Base-by-base conservation (phyloP, 169 alveolate species). In the Eimeria necatrix region DNA sequence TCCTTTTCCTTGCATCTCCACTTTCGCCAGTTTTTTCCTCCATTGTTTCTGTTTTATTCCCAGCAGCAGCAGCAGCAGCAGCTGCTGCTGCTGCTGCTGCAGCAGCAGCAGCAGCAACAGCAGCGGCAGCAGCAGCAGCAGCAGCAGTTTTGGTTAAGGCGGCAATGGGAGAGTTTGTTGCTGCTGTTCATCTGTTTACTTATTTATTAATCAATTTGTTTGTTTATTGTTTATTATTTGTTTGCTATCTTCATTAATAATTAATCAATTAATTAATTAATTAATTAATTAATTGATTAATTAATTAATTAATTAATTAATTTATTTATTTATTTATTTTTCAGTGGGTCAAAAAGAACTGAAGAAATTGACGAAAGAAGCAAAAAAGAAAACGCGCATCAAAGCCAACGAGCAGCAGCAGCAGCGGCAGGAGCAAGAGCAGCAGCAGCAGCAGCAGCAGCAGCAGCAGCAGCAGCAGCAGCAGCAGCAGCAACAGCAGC, bases 11-110 rank as follows among this genome's bases (percentile, higher is more conserved):
- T 61, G 73, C 73, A 18, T 4, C 73, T 61, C 32, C 24, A n/a
- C n/a, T n/a, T n/a, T n/a, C n/a, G n/a, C n/a, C n/a, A n/a, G n/a
- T n/a, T n/a, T n/a, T n/a, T n/a, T n/a, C n/a, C n/a, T n/a, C n/a
- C n/a, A n/a, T n/a, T n/a, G n/a, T n/a, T n/a, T 12, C n/a, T 20
- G 32, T 61, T 20, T 12, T 61, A 12, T 61, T 61, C 78, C 26
- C 49, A 12, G 22, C 49, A 48, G 89, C 89, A 48, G 89, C 71
- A 48, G 70, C 89, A 80, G 5, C 18, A 48, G 71, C 89, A 48
- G 71, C 71, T 80, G 71, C 89, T 78, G 87, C 61, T 78, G 87
- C 61, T 78, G 68, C 56, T 78, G 87, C 64, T 78, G 87, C 87
- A 41, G 83, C 49, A n/a, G 46, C 16, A 9, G 41, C 53, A 9